Percentiles rank a stretch among this genome's conserved stretches.
phyloP scores from a whole-genome alignment of 208 protist genomes.

The Acanthamoeba lenticulata region DNA sequence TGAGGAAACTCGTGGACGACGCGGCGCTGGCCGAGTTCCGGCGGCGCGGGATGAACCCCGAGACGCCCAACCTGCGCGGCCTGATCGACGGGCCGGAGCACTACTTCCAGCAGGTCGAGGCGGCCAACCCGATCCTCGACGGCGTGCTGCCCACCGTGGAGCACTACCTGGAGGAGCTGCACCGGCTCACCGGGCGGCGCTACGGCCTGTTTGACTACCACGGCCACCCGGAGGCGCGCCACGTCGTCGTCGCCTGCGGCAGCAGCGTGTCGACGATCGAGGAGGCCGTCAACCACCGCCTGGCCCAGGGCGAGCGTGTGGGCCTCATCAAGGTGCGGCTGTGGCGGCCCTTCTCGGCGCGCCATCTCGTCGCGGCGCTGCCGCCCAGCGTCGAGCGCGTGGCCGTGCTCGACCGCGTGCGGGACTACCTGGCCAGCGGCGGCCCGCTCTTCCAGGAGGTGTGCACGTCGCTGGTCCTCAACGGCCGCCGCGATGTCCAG shows the following conservation, averaged over 20 bases:
- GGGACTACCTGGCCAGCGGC: slow-evolving; percentile 82
- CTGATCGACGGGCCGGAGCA: slow-evolving; percentile 80
- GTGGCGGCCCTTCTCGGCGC: slow-evolving; percentile 83
- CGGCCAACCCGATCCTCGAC: slow-evolving; percentile 81
- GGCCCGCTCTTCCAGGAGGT: slow-evolving; percentile 89
- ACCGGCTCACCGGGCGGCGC: slow-evolving; percentile 78
- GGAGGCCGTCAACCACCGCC: slow-evolving; percentile 81
- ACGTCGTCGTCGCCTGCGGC: slow-evolving; percentile 86
- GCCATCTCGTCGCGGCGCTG: slow-evolving; percentile 79
- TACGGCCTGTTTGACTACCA: slow-evolving; percentile 87
- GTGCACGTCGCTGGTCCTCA: slow-evolving; percentile 14
- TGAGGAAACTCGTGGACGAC: slow-evolving; percentile 3
- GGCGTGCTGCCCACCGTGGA: slow-evolving; percentile 80
- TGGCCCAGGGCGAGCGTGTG: slow-evolving; percentile 82
- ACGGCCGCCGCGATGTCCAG: neutral
- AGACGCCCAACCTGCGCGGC: slow-evolving; percentile 81
- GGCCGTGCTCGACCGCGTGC: slow-evolving; percentile 85
- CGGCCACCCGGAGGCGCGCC: slow-evolving; percentile 79
- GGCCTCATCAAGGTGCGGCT: slow-evolving; percentile 86
- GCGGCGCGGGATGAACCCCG: slow-evolving; percentile 79
- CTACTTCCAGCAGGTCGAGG: slow-evolving; percentile 84
- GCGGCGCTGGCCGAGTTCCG: slow-evolving; percentile 53
- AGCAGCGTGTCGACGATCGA: slow-evolving; percentile 64
- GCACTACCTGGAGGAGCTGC: slow-evolving; percentile 76
- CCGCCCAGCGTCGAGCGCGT: slow-evolving; percentile 81